These are phyloP conservation scores for Cantharellus anzutake DNA, from an alignment of 768 basidiomycete species.

Conservation along the genomic window DNA sequence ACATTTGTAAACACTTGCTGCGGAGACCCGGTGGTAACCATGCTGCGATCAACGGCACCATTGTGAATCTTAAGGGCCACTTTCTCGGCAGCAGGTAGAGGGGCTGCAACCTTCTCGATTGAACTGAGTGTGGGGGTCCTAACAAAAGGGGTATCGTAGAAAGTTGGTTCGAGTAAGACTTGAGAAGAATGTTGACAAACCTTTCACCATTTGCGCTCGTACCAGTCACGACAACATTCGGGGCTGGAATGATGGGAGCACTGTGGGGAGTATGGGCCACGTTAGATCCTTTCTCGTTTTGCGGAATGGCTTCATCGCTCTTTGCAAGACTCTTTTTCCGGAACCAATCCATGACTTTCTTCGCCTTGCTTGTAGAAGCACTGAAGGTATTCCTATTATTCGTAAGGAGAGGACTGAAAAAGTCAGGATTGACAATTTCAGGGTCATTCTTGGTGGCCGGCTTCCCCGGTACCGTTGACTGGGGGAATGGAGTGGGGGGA, in stretches of 20 bases:
- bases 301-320: slow-evolving; percentile 1
- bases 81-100: slow-evolving; percentile 6
- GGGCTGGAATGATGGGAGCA: not conserved
- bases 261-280: not conserved
- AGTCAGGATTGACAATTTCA: too few species aligned
- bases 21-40: slow-evolving; percentile 67
- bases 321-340: slow-evolving; percentile 22
- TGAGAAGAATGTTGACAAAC: too few species aligned
- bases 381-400: slow-evolving; percentile 12
- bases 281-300: not conserved
- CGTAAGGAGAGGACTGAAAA: too few species aligned
- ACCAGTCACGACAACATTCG: not conserved
- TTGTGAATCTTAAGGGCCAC: slow-evolving; percentile 55
- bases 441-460: too few species aligned
- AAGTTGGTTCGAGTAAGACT: too few species aligned
- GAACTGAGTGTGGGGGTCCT: too few species aligned
- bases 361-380: slow-evolving; percentile 72
- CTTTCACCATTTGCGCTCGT: too few species aligned
- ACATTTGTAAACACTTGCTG: slow-evolving; percentile 80
- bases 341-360: slow-evolving; percentile 99
- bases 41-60: slow-evolving; percentile 81
- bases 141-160: too few species aligned
- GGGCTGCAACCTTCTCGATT: too few species aligned
- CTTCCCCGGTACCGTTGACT: too few species aligned
- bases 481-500: not conserved